These are phyloP conservation scores for Penicillium goetzii DNA, from an alignment of 495 filamentous ascomycete species.

Conservation along the genomic window DNA sequence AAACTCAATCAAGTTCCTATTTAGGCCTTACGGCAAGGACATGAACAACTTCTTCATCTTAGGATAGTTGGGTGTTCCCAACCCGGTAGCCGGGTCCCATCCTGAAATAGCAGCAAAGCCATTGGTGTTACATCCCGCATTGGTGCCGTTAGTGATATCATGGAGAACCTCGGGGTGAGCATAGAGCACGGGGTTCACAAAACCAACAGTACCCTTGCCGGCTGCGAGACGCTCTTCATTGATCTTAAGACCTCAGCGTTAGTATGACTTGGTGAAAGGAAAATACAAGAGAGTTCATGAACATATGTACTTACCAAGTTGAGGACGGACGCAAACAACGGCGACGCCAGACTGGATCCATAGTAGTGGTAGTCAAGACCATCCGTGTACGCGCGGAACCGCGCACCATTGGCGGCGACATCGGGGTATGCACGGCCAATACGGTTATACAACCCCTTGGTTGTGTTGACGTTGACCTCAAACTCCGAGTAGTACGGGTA, in stretches of 20 bases:
- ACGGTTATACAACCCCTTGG: constrained; percentile 58
- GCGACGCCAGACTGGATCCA: constrained; percentile 60
- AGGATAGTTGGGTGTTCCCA: constrained; percentile 57
- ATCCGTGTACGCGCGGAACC: constrained; percentile 50
- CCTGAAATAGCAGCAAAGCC: constrained; percentile 54
- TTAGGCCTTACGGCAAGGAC: constrained; percentile 28
- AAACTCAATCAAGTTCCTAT: neutral
- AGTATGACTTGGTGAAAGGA: neutral
- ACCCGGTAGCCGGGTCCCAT: constrained; percentile 59
- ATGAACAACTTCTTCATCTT: constrained; percentile 50
- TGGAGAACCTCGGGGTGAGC: constrained; percentile 48
- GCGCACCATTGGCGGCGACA: constrained; percentile 62
- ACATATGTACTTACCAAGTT: constrained; percentile 33
- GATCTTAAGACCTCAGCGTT: constrained; percentile 26
- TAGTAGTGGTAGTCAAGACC: constrained; percentile 46
- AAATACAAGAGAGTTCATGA: neutral
- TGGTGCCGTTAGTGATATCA: constrained; percentile 54
- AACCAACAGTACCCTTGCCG: constrained; percentile 55
- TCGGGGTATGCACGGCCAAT: constrained; percentile 68
- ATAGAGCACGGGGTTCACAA: constrained; percentile 57
- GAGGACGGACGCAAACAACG: constrained; percentile 59
- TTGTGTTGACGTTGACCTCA: constrained; percentile 42
- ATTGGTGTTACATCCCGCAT: constrained; percentile 50
- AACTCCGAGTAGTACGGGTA: constrained; percentile 46
- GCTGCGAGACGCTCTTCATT: constrained; percentile 51